Percentiles rank a stretch among this genome's conserved stretches.
These are phyloP conservation scores for Nidula microcarpa DNA, from an alignment of 768 basidiomycete genomes.

Conservation along the genomic window DNA sequence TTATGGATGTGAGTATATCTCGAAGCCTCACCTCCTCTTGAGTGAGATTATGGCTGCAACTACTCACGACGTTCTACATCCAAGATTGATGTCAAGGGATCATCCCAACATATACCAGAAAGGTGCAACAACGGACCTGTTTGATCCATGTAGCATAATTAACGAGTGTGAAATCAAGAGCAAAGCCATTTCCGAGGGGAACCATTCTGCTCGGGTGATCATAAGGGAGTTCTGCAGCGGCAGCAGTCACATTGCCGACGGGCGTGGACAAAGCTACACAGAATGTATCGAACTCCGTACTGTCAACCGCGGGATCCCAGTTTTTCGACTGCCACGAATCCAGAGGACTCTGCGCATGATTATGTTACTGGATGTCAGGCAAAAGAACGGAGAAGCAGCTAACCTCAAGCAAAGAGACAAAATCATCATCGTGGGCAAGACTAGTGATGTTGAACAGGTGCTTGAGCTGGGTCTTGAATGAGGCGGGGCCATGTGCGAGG, in stretches of 20 bases:
- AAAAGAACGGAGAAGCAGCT: conserved; percentile 14
- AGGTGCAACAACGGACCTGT: too few species aligned
- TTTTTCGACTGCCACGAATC: conserved; percentile 79
- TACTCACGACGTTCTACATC: conserved; percentile 47
- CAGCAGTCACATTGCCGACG: conserved; percentile 21
- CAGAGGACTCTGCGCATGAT: conserved; percentile 47
- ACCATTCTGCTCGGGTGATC: conserved; percentile 48
- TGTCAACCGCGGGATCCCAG: conserved; percentile 78
- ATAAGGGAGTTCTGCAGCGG: conserved; percentile 37
- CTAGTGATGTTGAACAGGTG: conserved; percentile 69
- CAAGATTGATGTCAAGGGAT: too few species aligned
- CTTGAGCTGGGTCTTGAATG: conserved; percentile 54
- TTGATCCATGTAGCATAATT: conserved; percentile 81
- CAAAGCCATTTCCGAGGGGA: conserved; percentile 38
- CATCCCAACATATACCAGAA: too few species aligned
- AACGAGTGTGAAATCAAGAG: conserved; percentile 55
- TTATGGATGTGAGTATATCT: too few species aligned
- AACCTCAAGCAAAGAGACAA: conserved; percentile 66
- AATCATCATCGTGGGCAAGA: conserved; percentile 74
- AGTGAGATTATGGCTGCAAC: conserved; percentile 47
- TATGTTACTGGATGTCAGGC: not conserved
- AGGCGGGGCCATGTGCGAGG: conserved; percentile 36
- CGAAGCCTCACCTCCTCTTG: conserved; percentile 44
- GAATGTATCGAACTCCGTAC: conserved; percentile 63
- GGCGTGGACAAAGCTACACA: conserved; percentile 55